Percentiles rank a stretch among this genome's conserved stretches.
Evolutionary conservation across 2,329 filamentous ascomycete genomes (phyloP).

Genomic region (Pseudogymnoascus sp.): DNA sequence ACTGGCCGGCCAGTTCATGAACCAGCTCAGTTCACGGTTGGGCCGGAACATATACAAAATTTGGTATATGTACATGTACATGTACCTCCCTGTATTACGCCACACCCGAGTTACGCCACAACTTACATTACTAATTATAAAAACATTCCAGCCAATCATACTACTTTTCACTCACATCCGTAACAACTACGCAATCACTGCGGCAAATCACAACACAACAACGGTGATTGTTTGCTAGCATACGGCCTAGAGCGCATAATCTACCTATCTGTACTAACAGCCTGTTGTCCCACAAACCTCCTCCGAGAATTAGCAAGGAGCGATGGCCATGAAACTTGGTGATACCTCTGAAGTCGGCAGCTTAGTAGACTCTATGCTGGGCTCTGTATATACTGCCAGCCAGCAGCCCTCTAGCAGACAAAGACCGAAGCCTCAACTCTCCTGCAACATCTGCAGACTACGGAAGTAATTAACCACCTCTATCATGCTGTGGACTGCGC

Average conservation of each 20-base stretch:
- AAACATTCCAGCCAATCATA: no score
- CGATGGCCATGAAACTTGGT: neutral
- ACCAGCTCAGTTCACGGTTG: no score
- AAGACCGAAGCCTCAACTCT: conserved; percentile 18
- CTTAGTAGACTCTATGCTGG: neutral
- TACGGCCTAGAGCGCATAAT: neutral
- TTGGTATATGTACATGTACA: no score
- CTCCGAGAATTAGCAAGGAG: neutral
- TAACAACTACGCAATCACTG: neutral
- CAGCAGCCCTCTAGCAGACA: neutral
- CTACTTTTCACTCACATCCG: no score
- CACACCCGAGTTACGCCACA: no score
- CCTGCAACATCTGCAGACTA: conserved; percentile 23
- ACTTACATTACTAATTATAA: no score
- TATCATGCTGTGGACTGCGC: neutral
- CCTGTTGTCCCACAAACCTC: neutral
- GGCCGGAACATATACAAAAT: no score
- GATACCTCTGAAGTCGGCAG: neutral
- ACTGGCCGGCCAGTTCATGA: no score
- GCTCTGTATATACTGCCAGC: neutral
- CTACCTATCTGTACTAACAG: neutral
- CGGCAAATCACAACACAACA: neutral
- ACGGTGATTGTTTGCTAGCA: neutral
- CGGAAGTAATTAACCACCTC: conserved; percentile 19
- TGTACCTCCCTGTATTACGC: no score